A percentile compares a stretch with the other conserved stretches of the same genome.
These are phyloP conservation scores for Mycena sp. DNA, from an alignment of 1,284 basidiomycete species.

Conservation along the genomic window DNA sequence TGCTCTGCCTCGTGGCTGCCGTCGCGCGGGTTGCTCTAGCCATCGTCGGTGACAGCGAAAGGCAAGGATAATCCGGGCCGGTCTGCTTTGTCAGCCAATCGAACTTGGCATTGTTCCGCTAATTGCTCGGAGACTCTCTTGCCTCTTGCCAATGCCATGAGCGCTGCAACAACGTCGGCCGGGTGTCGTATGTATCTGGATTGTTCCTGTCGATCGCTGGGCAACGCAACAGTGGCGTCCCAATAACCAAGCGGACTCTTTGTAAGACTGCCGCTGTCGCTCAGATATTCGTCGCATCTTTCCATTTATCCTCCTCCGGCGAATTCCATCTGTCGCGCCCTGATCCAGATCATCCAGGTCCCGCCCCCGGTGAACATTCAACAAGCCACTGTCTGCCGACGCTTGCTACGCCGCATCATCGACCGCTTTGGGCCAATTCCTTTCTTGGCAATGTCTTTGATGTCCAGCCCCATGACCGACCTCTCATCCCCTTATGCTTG, in stretches of 20 bases:
- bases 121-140: neutral
- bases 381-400: neutral
- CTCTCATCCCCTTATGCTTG: neutral
- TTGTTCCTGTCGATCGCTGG: no score
- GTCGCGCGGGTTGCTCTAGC: slow-evolving; percentile 39
- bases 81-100: neutral
- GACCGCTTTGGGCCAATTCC: neutral
- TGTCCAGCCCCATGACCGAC: slow-evolving; percentile 6
- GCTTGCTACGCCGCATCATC: neutral
- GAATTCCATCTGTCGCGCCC: slow-evolving; percentile 23
- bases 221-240: neutral
- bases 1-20: slow-evolving; percentile 32
- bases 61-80: neutral
- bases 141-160: neutral
- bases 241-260: neutral
- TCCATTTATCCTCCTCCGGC: slow-evolving; percentile 25
- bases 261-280: neutral
- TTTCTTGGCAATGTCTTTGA: slow-evolving; percentile 13
- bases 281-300: slow-evolving; percentile 11
- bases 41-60: slow-evolving; percentile 39
- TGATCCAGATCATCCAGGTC: slow-evolving; percentile 18
- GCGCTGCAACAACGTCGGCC: neutral
- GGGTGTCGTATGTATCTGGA: no score
- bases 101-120: neutral
- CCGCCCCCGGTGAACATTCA: slow-evolving; percentile 4